Base-by-base conservation (phyloP, 345 rosid genomes). In the Citrus hindsii region DNA sequence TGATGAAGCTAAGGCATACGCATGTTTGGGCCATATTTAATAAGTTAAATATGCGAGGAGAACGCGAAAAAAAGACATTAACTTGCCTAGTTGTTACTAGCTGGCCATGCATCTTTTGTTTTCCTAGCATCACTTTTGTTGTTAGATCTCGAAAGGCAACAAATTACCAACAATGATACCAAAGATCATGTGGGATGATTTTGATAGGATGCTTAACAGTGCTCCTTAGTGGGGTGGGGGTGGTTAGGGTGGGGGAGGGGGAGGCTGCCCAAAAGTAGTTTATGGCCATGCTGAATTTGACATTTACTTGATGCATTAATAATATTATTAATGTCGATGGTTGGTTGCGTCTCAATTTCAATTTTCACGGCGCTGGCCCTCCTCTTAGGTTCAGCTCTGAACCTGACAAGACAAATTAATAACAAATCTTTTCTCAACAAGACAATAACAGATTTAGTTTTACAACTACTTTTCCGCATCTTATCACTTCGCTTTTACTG, bases 31-130 rank as follows among this genome's bases (percentile, higher is more conserved):
- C 65, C 79, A 67, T n/a, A 3, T 2, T 16, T 21, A 18, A 33
- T 24, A 40, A 38, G 67, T 38, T 3, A 66, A 7, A 74, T 28
- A 74, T 53, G 5, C 58, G 8, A 1, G 58, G 58, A 53, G 22
- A 53, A 6, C 6, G 2, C 58, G 2, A 5, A 53, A 53, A 53
- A 46, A 67, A 30, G 22, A 18, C 56, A 27, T 7, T 61, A 65
- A 27, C 33, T 77, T 63, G 84, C 83, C 86, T 79, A 77, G 91
- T 82, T 85, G 91, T 80, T 53, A 70, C 24, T 75, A 83, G 91
- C 87, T 88, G 91, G 88, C 65, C 65, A 53, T 46, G 9, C 2
- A 22, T 7, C 58, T 53, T 5, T 30, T 67, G 63, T 58, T 64
- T 78, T 78, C 79, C 66, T 37, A 38, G 56, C 22, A 75, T 9